Percentiles rank a stretch among this genome's conserved stretches.
Evolutionary conservation across 768 basidiomycete species (phyloP).

Genomic region (Termitomyces bulborhizus): DNA sequence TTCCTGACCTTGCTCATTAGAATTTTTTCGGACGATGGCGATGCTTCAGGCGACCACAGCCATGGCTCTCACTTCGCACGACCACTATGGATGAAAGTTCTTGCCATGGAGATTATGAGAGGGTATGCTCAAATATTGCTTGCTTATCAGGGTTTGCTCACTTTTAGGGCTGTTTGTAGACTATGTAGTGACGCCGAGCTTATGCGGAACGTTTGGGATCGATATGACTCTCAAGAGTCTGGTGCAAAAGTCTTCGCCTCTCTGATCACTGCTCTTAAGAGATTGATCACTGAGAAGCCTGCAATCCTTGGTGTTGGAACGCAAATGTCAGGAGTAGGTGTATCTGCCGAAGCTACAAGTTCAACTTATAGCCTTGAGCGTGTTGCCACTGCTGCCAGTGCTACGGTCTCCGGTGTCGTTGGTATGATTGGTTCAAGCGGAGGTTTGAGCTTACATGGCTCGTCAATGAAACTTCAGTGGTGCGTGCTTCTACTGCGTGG

Average conservation of each 20-base stretch:
- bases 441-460: conserved; percentile 67
- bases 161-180: conserved; percentile 24
- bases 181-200: conserved; percentile 77
- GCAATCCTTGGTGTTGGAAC: conserved; percentile 69
- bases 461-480: conserved; percentile 91
- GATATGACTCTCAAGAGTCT: conserved; percentile 59
- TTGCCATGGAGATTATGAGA: conserved; percentile 89
- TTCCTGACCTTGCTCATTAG: conserved; percentile 73
- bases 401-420: conserved; percentile 77
- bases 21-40: conserved; percentile 51
- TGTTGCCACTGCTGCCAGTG: conserved; percentile 77
- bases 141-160: not conserved
- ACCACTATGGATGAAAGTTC: conserved; percentile 83
- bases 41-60: conserved; percentile 19
- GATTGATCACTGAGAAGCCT: conserved; percentile 87
- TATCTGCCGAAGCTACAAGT: conserved; percentile 45
- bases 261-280: conserved; percentile 77
- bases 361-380: conserved; percentile 77
- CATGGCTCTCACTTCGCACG: conserved; percentile 27
- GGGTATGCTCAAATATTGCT: conserved; percentile 40
- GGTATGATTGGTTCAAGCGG: conserved; percentile 74
- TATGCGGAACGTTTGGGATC: conserved; percentile 72
- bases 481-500: conserved; percentile 26
- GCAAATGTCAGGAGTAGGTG: conserved; percentile 80
- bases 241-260: conserved; percentile 70